Evolutionary conservation across 306 rosid genomes (phyloP).

Genomic region (Castanopsis chinensis): DNA sequence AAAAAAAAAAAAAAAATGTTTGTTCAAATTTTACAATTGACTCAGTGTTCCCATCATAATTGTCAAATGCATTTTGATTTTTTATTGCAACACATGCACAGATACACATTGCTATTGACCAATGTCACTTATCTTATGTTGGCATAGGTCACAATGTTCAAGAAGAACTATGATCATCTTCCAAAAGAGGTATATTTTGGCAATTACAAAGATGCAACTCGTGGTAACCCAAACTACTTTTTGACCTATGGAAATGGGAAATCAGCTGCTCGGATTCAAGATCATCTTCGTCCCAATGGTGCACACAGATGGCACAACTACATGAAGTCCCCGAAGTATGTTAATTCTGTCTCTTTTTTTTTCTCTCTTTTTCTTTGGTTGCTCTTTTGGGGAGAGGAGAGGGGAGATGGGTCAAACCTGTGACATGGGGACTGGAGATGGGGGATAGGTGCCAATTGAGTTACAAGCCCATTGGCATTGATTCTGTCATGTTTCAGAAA

Average conservation of each 20-base stretch:
- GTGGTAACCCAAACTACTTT: slow-evolving; percentile 96
- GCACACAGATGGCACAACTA: slow-evolving; percentile 99
- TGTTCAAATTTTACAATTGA: background rate
- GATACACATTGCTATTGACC: slow-evolving; percentile 2
- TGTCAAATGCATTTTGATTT: background rate
- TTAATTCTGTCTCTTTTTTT: background rate
- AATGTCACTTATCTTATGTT: slow-evolving; percentile 16
- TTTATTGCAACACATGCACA: background rate
- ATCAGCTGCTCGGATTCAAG: slow-evolving; percentile 92
- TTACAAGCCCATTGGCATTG: too few species aligned
- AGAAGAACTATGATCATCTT: slow-evolving; percentile 94
- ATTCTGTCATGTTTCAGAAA: slow-evolving; percentile 12
- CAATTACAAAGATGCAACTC: slow-evolving; percentile 83
- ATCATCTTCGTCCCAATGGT: slow-evolving; percentile 97
- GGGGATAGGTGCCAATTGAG: too few species aligned
- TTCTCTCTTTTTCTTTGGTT: too few species aligned
- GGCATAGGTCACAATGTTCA: slow-evolving; percentile 91
- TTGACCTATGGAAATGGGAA: slow-evolving; percentile 97
- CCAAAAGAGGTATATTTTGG: slow-evolving; percentile 92
- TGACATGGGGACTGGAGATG: too few species aligned
- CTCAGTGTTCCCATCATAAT: background rate
- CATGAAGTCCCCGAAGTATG: slow-evolving; percentile 90
- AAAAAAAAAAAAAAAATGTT: too few species aligned
- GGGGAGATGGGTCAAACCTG: too few species aligned
- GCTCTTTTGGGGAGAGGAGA: too few species aligned